Base-by-base conservation (phyloP, 495 filamentous ascomycete genomes). In the Lasiosphaeriaceae sp. region DNA sequence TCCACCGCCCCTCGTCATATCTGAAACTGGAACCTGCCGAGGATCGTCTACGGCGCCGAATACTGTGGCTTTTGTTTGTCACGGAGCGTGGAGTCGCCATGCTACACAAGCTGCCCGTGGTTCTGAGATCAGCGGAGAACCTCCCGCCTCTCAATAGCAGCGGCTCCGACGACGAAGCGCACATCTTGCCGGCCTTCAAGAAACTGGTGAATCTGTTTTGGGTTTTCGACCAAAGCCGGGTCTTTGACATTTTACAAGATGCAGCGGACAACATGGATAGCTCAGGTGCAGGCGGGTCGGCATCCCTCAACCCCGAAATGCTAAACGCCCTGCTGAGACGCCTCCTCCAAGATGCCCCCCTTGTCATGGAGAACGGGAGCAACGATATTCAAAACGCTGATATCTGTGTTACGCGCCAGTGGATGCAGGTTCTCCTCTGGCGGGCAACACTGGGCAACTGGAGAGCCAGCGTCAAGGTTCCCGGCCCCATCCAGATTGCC, bases 391-490 rank as follows among this genome's bases (percentile, higher is more conserved):
- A 79, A 50, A 70, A 71, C 47, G 76, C 74, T 0, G 76, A 79
- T 57, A 67, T 78, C n/a, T 74, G 66, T 48, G 72, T 77, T 31
- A 77, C 77, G 2, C 58, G 71, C 44, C 74, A 77, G 48, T 78
- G 77, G 77, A 77, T 80, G 75, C 69, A 74, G 14, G 73, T 77
- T 43, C 60, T 77, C 8, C 50, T 77, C 37, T 80, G 77, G 77
- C 67, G 74, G 37, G 65, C 72, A 6, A 65, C 72, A 0, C 67
- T 66, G 22, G 60, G 60, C 47, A 61, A 63, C 21, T 64, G 59
- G 59, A n/a, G 26, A 12, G 49, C 23, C 35, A 24, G 48, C 19
- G 12, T 19, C 14, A 23, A 11, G 12, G 63, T 70, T 7, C 55
- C 59, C 0, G 73, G 73, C 29, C 77, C 77, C 0, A 66, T 75